A percentile compares a stretch with the other conserved stretches of the same genome.
These are phyloP conservation scores for Cadophora sp. DNA, from an alignment of 2,329 filamentous ascomycete genomes.

Conservation along the genomic window DNA sequence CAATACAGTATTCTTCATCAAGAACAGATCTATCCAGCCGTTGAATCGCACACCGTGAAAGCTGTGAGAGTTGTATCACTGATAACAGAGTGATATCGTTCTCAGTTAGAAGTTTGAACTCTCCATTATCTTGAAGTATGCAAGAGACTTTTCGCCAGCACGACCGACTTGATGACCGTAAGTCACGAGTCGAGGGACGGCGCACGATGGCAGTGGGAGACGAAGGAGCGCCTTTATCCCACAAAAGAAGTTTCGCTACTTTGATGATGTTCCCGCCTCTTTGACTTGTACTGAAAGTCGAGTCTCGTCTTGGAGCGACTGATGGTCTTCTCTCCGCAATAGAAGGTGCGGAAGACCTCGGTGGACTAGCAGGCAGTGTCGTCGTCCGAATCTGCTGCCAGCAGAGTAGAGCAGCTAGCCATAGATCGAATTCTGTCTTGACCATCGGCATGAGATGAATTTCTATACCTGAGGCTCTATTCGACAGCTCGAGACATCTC, in stretches of 20 bases:
- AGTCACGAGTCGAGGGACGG: constrained; percentile 60
- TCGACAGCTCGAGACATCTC: constrained; percentile 61
- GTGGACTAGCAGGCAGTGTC: constrained; percentile 31
- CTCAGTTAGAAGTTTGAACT: constrained; percentile 89
- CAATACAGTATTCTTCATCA: constrained; percentile 92
- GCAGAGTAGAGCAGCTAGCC: constrained; percentile 80
- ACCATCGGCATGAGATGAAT: constrained; percentile 70
- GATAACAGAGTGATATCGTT: constrained; percentile 81
- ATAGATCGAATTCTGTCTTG: constrained; percentile 74
- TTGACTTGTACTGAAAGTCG: constrained; percentile 55
- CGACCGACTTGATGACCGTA: constrained; percentile 60
- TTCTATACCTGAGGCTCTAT: constrained; percentile 61
- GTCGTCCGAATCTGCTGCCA: constrained; percentile 77
- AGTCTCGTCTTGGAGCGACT: constrained; percentile 48
- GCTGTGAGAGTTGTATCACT: constrained; percentile 84
- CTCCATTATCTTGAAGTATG: constrained; percentile 92
- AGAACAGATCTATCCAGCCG: constrained; percentile 88
- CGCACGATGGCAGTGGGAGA: constrained; percentile 60
- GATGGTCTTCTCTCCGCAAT: constrained; percentile 42
- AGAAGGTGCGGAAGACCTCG: constrained; percentile 27
- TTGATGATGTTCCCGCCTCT: constrained; percentile 91
- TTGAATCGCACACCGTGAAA: constrained; percentile 90
- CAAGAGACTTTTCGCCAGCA: constrained; percentile 87
- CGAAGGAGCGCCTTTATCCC: constrained; percentile 75
- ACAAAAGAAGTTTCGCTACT: constrained; percentile 87